Percentiles rank a stretch among this genome's conserved stretches.
Conservation (phyloP, 2,329 filamentous ascomycete species). For the Helotiales sp. region DNA sequence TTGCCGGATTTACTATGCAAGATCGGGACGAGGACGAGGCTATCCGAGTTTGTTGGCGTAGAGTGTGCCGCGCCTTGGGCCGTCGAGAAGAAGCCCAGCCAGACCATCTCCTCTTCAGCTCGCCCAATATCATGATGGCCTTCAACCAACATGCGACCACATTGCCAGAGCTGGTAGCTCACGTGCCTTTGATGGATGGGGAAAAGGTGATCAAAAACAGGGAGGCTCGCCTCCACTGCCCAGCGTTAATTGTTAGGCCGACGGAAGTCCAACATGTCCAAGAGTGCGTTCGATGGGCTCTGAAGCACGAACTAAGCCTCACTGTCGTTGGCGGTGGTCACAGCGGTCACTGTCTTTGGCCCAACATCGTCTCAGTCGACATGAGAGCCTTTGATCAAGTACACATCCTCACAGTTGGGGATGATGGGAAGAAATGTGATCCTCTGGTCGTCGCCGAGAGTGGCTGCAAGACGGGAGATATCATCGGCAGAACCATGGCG, state of each 20-base stretch:
- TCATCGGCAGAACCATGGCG: slow-evolving; percentile 50
- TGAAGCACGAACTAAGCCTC: slow-evolving; percentile 51
- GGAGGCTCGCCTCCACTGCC: slow-evolving; percentile 52
- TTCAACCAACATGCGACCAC: slow-evolving; percentile 54
- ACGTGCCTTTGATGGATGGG: slow-evolving; percentile 44
- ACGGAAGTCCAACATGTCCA: slow-evolving; percentile 56
- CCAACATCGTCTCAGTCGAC: slow-evolving; percentile 60
- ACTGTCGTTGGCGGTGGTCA: slow-evolving; percentile 63
- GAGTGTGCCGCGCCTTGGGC: slow-evolving; percentile 56
- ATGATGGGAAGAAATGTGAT: slow-evolving; percentile 30
- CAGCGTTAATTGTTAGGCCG: slow-evolving; percentile 54
- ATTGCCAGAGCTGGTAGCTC: slow-evolving; percentile 49
- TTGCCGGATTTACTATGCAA: slow-evolving; percentile 52
- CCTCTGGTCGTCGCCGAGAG: slow-evolving; percentile 55
- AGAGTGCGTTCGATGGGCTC: slow-evolving; percentile 60
- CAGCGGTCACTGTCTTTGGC: slow-evolving; percentile 61
- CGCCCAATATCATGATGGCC: slow-evolving; percentile 56
- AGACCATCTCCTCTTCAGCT: slow-evolving; percentile 45
- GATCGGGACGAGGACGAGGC: slow-evolving; percentile 41
- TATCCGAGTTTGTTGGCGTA: slow-evolving; percentile 52
- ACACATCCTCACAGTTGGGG: slow-evolving; percentile 53
- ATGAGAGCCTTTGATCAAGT: slow-evolving; percentile 61
- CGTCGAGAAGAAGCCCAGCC: slow-evolving; percentile 46
- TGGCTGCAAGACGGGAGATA: slow-evolving; percentile 62
- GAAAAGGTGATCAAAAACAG: slow-evolving; percentile 54